Base-by-base conservation (phyloP, 306 rosid genomes). In the Pyrus bretschneideri region DNA sequence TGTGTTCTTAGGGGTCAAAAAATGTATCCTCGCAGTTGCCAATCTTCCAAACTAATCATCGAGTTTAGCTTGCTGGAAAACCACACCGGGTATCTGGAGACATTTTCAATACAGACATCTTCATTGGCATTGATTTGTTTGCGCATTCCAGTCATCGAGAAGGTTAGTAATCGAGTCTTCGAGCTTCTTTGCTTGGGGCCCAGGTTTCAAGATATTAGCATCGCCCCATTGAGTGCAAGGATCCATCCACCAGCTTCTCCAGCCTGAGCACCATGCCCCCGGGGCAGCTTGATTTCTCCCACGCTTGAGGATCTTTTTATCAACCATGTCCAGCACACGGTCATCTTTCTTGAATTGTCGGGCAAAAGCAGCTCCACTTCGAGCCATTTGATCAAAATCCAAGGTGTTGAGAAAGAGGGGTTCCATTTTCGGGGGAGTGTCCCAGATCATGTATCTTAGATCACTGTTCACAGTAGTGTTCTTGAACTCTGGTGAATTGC, bases 201-300 rank as follows among this genome's bases (percentile, higher is more conserved):
- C 91, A 10, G 96, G 95, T 85, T 89, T 86, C 74, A 92, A 60
- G 76, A 70, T 74, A 71, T 90, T 84, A 74, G 88, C 93, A 63
- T 95, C 96, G 38, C 95, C 89, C 97, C 98, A 92, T 23, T 86
- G 90, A 45, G 96, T 83, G 81, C 98, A 92, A 0, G 97, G 97
- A 89, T 90, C 97, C 59, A 71, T 79, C 95, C 89, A 89, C 97
- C 98, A 86, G 76, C 84, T 83, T 76, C 77, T 85, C 86, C 89
- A 61, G 54, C 93, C 95, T 0, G 92, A 75, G 81, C 98, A 94
- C 98, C 97, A 92, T 5, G 90, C 93, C 30, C 97, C 97, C 0
- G 91, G 97, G 79, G 80, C 76, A 19, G 86, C 87, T 66, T 33
- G 83, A 21, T 88, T 78, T 13, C 40, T 69, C 64, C 89, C 81